Evolutionary conservation across 768 basidiomycete species (phyloP), one percentile per base, ranked within the genome.

Genomic region (Tricholoma terreum): DNA sequence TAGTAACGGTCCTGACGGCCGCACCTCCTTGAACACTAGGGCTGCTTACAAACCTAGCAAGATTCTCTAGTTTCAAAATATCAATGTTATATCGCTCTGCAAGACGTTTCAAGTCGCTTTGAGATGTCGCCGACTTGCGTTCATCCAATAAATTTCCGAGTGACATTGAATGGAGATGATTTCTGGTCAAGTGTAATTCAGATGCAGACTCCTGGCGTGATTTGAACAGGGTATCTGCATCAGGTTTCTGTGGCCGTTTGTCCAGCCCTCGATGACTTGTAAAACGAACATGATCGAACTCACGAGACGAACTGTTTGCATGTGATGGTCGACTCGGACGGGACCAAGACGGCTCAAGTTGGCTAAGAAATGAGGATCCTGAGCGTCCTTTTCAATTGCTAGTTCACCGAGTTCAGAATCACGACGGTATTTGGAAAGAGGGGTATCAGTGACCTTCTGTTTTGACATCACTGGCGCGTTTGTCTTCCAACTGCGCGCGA

Each of bases 301-400:
- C 66, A 85, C 87, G 19, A 79, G 71, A 60, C 69, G 78, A 52
- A 82, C 62, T 6, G 76, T 68, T 56, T 77, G 74, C 79, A 80
- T 81, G 66, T 79, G 81, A 62, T 87, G 85, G 63, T 90, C 83
- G 11, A 92, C 89, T 31, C 73, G 76, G 21, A 92, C 90, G 11
- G 81, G 84, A 1, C 90, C 90, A 1, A 93, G 73, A 35, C 70
- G 75, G 61, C 61, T 80, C 50, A 94, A 71, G 61, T 88, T 90
- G 34, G 81, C 76, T 62, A 89, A 68, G 51, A 92, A 81, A 24
- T 90, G 81, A 1, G 88, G 87, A 64, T 94, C 90, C 54, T 74
- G 76, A n/a, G 83, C 78, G 62, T 93, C 89, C 53, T 66, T 71
- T 54, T 83, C 76, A 63, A 90, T 84, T 7, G 74, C 89, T 90